Conservation (phyloP, 2,329 filamentous ascomycete species). For the Drechslera avenae region DNA sequence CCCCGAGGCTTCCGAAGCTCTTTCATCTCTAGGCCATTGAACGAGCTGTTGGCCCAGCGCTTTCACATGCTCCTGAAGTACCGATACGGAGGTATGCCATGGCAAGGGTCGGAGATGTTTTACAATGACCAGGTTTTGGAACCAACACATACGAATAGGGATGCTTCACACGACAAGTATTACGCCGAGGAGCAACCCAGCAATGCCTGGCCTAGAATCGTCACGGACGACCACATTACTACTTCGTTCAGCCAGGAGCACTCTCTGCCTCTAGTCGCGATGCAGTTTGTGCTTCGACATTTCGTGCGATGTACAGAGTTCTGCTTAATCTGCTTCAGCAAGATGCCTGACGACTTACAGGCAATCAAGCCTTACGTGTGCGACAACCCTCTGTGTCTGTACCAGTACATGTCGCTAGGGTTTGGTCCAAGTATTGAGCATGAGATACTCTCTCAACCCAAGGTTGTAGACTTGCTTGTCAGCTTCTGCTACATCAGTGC, state of each 20-base stretch:
- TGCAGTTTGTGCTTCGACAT: conserved; percentile 78
- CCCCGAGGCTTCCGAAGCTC: conserved; percentile 57
- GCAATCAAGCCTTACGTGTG: conserved; percentile 79
- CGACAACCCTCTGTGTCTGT: conserved; percentile 74
- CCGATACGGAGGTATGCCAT: conserved; percentile 62
- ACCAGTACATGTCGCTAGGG: conserved; percentile 85
- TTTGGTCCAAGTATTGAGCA: conserved; percentile 85
- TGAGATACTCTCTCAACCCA: conserved; percentile 77
- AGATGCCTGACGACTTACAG: conserved; percentile 67
- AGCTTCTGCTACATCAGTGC: conserved; percentile 77
- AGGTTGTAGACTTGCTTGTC: conserved; percentile 82
- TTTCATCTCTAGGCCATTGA: conserved; percentile 74
- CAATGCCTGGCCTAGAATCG: conserved; percentile 51
- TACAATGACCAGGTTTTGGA: conserved; percentile 55
- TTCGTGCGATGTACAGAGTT: conserved; percentile 83
- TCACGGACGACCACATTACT: conserved; percentile 58
- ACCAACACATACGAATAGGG: conserved; percentile 27
- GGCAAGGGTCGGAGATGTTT: conserved; percentile 70
- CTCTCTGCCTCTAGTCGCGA: conserved; percentile 64
- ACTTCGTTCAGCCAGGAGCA: conserved; percentile 40
- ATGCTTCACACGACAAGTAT: conserved; percentile 49
- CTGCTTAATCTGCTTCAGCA: conserved; percentile 82
- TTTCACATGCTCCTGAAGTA: conserved; percentile 68
- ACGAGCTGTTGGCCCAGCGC: conserved; percentile 68
- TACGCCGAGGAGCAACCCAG: conserved; percentile 43